phyloP scores from a whole-genome alignment of 495 filamentous ascomycete genomes.

The Margaritispora aquatica region DNA sequence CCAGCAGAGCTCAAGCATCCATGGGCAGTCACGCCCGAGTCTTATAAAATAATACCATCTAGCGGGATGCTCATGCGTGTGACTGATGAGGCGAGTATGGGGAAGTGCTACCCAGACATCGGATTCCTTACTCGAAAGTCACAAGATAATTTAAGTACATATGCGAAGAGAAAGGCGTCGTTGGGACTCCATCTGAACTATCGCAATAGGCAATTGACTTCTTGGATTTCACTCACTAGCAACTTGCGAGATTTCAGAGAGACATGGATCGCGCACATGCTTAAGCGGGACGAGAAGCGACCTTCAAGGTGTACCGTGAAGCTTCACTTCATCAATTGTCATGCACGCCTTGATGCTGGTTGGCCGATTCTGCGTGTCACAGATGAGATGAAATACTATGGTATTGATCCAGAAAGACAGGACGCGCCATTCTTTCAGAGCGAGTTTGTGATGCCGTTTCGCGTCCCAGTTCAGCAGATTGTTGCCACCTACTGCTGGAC shows the following conservation, averaged over 20 bases:
- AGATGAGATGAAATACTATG: too few species aligned
- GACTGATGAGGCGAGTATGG: neutral
- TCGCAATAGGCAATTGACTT: neutral
- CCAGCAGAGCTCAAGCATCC: neutral
- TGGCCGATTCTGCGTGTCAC: slow-evolving; percentile 5
- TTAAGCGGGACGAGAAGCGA: neutral
- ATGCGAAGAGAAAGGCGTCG: neutral
- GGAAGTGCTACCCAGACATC: neutral
- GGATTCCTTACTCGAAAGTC: neutral
- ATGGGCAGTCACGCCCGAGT: neutral
- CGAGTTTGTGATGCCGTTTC: too few species aligned
- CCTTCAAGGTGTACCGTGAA: neutral
- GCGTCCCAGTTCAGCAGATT: too few species aligned
- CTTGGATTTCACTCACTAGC: neutral
- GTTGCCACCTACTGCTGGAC: slow-evolving; percentile 7
- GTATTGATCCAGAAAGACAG: too few species aligned
- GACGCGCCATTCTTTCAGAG: too few species aligned
- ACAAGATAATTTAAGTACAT: neutral
- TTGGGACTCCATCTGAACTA: slow-evolving; percentile 1
- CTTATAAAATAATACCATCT: neutral
- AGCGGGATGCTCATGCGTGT: neutral
- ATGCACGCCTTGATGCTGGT: neutral
- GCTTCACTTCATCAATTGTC: slow-evolving; percentile 6
- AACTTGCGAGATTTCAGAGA: neutral
- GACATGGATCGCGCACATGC: neutral